phyloP scores from a whole-genome alignment of 1,284 basidiomycete species.

The Malassezia cuniculi region DNA sequence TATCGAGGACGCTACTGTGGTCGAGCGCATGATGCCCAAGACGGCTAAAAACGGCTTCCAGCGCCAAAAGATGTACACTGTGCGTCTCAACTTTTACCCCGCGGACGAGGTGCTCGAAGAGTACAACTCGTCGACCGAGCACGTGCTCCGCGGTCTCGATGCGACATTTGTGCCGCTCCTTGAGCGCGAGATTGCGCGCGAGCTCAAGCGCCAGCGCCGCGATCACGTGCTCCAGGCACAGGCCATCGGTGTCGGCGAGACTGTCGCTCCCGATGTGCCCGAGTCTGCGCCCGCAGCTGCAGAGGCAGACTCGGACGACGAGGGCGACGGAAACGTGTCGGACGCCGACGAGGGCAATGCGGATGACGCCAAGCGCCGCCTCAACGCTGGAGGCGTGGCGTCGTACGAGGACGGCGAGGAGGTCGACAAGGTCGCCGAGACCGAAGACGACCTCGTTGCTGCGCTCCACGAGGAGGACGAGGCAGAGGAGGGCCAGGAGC shows the following conservation, averaged over 20 bases:
- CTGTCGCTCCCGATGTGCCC: slow-evolving; percentile 53
- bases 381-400: slow-evolving; percentile 57
- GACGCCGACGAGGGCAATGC: slow-evolving; percentile 59
- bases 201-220: slow-evolving; percentile 73
- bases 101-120: slow-evolving; percentile 69
- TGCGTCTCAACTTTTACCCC: slow-evolving; percentile 77
- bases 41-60: slow-evolving; percentile 50
- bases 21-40: slow-evolving; percentile 62
- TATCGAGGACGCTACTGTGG: slow-evolving; percentile 70
- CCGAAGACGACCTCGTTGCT: slow-evolving; percentile 55
- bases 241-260: slow-evolving; percentile 56
- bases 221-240: slow-evolving; percentile 68
- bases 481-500: slow-evolving; percentile 22
- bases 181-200: slow-evolving; percentile 71
- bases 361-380: slow-evolving; percentile 54
- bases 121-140: slow-evolving; percentile 63
- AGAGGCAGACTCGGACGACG: slow-evolving; percentile 46
- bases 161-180: slow-evolving; percentile 68
- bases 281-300: slow-evolving; percentile 46
- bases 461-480: slow-evolving; percentile 47
- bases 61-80: slow-evolving; percentile 68
- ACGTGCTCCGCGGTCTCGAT: slow-evolving; percentile 64
- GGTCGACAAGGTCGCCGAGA: slow-evolving; percentile 42
- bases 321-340: slow-evolving; percentile 19
- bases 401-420: slow-evolving; percentile 54